These are phyloP conservation scores for Russula compacta DNA, from an alignment of 768 basidiomycete species.

Conservation along the genomic window DNA sequence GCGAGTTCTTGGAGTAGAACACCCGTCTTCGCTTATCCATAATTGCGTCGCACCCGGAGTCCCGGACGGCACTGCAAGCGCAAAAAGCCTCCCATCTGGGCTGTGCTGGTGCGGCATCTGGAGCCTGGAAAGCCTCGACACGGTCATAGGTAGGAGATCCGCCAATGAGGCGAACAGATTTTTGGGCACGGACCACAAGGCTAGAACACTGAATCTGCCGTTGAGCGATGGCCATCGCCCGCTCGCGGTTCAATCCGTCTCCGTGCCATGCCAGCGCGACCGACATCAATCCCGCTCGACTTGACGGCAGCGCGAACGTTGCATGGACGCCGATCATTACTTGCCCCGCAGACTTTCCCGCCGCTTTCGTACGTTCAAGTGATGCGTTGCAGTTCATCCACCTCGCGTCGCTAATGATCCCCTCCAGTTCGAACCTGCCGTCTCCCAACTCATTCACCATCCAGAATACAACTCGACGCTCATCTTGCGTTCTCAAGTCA, in stretches of 20 bases:
- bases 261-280: neutral
- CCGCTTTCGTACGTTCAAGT: conserved; percentile 24
- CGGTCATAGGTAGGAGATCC: conserved; percentile 69
- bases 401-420: neutral
- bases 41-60: no score
- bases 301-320: neutral
- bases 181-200: conserved; percentile 81
- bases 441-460: conserved; percentile 70
- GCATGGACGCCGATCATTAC: conserved; percentile 26
- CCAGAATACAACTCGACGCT: conserved; percentile 91
- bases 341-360: conserved; percentile 28
- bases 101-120: conserved; percentile 73
- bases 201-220: neutral
- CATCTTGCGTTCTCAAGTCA: conserved; percentile 74
- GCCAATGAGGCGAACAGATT: conserved; percentile 77
- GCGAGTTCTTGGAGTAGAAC: conserved; percentile 67
- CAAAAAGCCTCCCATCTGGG: conserved; percentile 78
- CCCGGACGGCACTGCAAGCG: conserved; percentile 70
- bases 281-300: neutral
- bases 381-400: neutral
- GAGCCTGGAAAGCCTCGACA: conserved; percentile 51
- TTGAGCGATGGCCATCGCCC: neutral
- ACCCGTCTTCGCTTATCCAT: conserved; percentile 54
- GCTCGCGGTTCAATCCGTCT: conserved; percentile 7
- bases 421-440: conserved; percentile 62